These are phyloP conservation scores for Bigelowiella natans DNA, from an alignment of 78 protist species.

Conservation along the genomic window DNA sequence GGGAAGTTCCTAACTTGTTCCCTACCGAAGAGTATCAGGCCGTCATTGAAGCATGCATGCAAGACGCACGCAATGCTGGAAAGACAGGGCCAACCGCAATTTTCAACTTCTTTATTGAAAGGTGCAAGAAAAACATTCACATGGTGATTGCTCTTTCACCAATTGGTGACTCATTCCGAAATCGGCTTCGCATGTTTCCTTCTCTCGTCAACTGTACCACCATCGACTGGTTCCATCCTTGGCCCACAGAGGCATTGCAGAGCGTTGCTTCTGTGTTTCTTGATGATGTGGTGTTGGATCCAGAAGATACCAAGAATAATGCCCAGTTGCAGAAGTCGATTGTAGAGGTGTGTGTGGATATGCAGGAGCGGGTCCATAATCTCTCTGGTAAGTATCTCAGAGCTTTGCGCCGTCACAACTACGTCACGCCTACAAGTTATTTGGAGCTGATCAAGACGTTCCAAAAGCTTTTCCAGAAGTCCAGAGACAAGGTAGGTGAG, in stretches of 20 bases:
- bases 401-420: not conserved
- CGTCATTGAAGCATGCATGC: not conserved
- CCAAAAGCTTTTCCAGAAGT: constrained; percentile 6
- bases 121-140: constrained; percentile 60
- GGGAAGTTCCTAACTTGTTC: constrained; percentile 59
- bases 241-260: constrained; percentile 53
- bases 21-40: constrained; percentile 37
- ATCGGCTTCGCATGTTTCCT: constrained; percentile 70
- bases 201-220: constrained; percentile 65
- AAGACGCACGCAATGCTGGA: not conserved
- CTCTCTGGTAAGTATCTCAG: not conserved
- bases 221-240: constrained; percentile 80
- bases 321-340: no score
- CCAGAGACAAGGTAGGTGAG: constrained; percentile 7
- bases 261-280: not conserved
- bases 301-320: no score
- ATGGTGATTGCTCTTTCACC: constrained; percentile 76
- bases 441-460: constrained; percentile 50
- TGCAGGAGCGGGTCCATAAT: not conserved
- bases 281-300: not conserved
- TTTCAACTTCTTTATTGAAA: constrained; percentile 49
- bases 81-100: constrained; percentile 12
- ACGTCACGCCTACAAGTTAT: constrained; percentile 58
- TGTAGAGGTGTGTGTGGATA: not conserved
- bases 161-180: constrained; percentile 64